Conservation (phyloP, 345 rosid genomes). For the Ceriops tagal region DNA sequence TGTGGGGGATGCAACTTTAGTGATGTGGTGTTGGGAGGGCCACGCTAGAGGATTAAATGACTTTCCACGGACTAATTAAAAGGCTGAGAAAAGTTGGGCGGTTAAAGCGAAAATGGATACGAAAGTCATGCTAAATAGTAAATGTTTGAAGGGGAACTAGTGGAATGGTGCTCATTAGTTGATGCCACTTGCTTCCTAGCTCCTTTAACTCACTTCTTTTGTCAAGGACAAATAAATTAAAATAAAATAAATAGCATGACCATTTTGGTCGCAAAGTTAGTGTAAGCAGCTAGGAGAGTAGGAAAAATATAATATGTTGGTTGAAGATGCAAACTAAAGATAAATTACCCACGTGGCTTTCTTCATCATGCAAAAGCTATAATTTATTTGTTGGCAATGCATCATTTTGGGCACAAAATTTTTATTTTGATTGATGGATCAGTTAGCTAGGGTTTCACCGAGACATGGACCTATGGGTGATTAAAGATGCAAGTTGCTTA, state of each 20-base stretch:
- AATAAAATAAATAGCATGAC: no score
- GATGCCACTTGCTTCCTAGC: no score
- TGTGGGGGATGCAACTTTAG: neutral
- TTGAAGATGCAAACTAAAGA: no score
- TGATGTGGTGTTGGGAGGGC: neutral
- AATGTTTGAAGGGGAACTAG: neutral
- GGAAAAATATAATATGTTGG: no score
- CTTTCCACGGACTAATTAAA: neutral
- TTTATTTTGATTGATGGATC: constrained; percentile 11
- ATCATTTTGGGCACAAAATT: neutral
- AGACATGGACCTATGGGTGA: neutral
- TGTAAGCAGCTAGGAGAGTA: no score
- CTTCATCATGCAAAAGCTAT: constrained; percentile 12
- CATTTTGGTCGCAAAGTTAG: no score
- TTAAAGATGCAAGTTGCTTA: constrained; percentile 1
- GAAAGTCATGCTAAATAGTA: neutral
- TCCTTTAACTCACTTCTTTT: no score
- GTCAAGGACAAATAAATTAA: no score
- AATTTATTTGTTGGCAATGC: neutral
- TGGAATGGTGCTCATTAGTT: neutral
- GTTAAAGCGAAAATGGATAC: no score
- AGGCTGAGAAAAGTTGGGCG: neutral
- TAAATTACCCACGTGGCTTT: constrained; percentile 3
- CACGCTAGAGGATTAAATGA: neutral
- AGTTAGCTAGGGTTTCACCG: constrained; percentile 17